phyloP scores from a whole-genome alignment of 2,329 filamentous ascomycete species.

The Fusarium sp. region DNA sequence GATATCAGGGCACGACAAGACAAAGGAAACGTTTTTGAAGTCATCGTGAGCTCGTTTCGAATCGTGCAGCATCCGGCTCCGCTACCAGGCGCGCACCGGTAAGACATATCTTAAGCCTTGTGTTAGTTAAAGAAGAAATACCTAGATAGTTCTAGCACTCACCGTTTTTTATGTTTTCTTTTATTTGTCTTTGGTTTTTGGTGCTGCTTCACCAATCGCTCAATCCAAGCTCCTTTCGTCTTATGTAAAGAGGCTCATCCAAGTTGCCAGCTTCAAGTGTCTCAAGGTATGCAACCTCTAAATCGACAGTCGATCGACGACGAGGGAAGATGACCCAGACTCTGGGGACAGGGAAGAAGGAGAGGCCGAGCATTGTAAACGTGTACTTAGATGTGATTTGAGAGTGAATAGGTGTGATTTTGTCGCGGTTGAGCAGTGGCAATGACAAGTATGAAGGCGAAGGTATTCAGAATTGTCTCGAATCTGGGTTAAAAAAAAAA shows the following conservation, averaged over 20 bases:
- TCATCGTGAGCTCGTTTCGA: constrained; percentile 25
- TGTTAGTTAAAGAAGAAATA: not conserved
- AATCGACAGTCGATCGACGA: constrained; percentile 31
- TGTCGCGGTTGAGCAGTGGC: not conserved
- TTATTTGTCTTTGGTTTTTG: not conserved
- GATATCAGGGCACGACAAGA: not conserved
- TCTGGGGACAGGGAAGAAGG: constrained; percentile 40
- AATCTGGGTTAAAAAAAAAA: not conserved
- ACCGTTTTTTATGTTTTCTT: not conserved
- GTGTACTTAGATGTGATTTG: not conserved
- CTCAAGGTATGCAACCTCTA: constrained; percentile 25
- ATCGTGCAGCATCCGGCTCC: constrained; percentile 8
- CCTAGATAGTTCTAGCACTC: not conserved
- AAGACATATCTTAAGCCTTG: constrained; percentile 5
- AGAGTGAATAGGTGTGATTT: not conserved
- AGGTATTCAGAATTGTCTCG: not conserved
- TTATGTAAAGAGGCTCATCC: constrained; percentile 34
- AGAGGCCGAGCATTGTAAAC: constrained; percentile 41
- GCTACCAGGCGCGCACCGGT: constrained; percentile 21
- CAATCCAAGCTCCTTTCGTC: constrained; percentile 28
- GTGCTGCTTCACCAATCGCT: constrained; percentile 30
- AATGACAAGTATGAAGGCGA: not conserved
- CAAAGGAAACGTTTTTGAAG: not conserved
- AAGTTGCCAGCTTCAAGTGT: constrained; percentile 36
- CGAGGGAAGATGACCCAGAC: constrained; percentile 33